These are phyloP conservation scores for Ceratobasidium sp. DNA, from an alignment of 1,284 basidiomycete genomes.

Conservation along the genomic window DNA sequence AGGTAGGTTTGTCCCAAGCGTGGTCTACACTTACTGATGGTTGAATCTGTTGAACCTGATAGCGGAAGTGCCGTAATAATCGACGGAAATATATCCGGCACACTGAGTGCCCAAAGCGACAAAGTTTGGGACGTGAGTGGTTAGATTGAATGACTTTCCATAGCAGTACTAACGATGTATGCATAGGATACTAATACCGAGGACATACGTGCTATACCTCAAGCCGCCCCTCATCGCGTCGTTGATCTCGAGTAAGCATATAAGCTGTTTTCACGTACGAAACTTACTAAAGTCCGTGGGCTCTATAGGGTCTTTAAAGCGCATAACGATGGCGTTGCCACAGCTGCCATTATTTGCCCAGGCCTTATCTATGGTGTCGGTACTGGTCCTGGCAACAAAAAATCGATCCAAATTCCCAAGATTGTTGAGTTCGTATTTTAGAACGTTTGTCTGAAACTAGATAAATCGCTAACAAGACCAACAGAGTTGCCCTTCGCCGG, in stretches of 20 bases:
- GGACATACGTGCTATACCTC: constrained; percentile 9
- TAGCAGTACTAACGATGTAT: not conserved
- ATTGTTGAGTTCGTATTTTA: constrained; percentile 1
- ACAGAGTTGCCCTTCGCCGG: constrained; percentile 8
- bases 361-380: constrained; percentile 13
- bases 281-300: not conserved
- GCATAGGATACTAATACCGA: constrained; percentile 21
- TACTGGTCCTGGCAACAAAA: constrained; percentile 19
- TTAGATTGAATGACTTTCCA: not conserved
- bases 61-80: constrained; percentile 16
- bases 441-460: too few species aligned
- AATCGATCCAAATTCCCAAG: constrained; percentile 17
- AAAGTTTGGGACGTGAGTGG: constrained; percentile 19
- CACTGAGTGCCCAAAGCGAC: constrained; percentile 1
- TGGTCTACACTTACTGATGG: not conserved
- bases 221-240: not conserved
- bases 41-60: not conserved
- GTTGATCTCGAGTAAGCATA: constrained; percentile 21
- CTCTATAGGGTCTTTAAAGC: constrained; percentile 5
- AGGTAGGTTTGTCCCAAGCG: not conserved
- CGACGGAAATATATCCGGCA: constrained; percentile 2
- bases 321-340: not conserved
- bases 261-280: too few species aligned
- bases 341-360: constrained; percentile 8
- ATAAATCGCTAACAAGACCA: too few species aligned